Evolutionary conservation across 768 basidiomycete genomes (phyloP), one percentile per base, ranked within the genome.

Genomic region (Xerocomus potaroensis): DNA sequence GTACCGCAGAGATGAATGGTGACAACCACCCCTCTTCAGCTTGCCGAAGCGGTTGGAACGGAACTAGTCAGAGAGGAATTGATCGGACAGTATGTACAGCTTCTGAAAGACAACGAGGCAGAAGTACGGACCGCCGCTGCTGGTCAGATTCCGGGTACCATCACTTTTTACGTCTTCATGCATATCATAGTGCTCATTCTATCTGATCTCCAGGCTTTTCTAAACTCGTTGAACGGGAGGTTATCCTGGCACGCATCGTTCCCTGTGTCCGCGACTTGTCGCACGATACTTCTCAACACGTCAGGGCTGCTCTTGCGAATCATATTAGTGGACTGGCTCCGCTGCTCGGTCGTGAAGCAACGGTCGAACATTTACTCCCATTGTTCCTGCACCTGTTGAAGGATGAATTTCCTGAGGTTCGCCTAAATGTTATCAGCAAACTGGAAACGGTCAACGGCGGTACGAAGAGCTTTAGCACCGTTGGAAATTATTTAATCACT

Each of bases 351-450:
- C 89, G 88, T 54, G 91, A 94, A 45, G 78, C 92, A 2, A 99
- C 96, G 9, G 88, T 94, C 60, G 94, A 99, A 65, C 85, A 99
- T 63, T 78, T 98, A n/a, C 76, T 98, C 15, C 96, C 94, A 11
- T 75, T 98, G 18, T 99, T 98, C 81, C 76, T 99, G 37, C 92
- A 93, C 60, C 77, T 99, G 36, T 73, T 99, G 43, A 99, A 98
- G 71, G 96, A 99, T 59, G 96, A 99, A 61, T 98, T 97, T 74
- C 91, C 94, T 5, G 96, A 99, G 60, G 96, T 99, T 39, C 78
- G 96, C 53, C 70, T 98, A 53, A 97, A 99, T 66, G 89, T 99
- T 61, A 99, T 99, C 71, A 92, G 92, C 73, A 98, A 98, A 69
- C 80, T 99, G 34, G 96, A 99, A 69, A 87, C 83, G 29, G 94